A percentile compares a stretch with the other conserved stretches of the same genome.
Evolutionary conservation across 768 basidiomycete genomes (phyloP).

Genomic region (Mycena galopus): DNA sequence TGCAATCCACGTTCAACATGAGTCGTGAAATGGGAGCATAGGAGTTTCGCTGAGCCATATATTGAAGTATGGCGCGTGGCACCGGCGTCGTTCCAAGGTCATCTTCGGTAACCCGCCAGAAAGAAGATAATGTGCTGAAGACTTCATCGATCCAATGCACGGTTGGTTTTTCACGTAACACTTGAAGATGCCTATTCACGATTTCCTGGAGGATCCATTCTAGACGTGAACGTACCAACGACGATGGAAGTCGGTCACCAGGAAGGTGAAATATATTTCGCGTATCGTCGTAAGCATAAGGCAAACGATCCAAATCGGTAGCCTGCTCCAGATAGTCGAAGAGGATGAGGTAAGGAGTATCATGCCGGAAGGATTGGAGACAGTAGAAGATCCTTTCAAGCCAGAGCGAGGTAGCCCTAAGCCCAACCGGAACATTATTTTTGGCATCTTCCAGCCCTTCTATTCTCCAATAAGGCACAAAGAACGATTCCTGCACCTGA

Average conservation of each 20-base stretch:
- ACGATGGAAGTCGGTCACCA: background rate
- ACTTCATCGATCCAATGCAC: background rate
- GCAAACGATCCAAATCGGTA: background rate
- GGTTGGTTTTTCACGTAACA: background rate
- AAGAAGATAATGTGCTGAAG: background rate
- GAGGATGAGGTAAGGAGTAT: background rate
- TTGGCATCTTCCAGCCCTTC: background rate
- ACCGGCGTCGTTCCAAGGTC: background rate
- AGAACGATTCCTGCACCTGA: conserved; percentile 3
- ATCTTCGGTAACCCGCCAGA: background rate
- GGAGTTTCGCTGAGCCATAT: background rate
- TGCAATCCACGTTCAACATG: background rate
- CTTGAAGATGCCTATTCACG: background rate
- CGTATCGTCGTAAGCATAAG: background rate
- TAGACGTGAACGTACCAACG: background rate
- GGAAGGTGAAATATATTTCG: background rate
- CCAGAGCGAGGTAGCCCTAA: background rate
- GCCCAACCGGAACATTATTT: background rate
- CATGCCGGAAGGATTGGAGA: conserved; percentile 4
- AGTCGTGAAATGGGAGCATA: background rate
- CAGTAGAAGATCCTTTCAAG: background rate
- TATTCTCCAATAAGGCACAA: conserved; percentile 3
- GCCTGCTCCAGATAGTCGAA: conserved; percentile 2
- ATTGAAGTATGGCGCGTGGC: background rate
- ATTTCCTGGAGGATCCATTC: conserved; percentile 2